These are phyloP conservation scores for Abelmoschus esculentus DNA, from an alignment of 345 rosid genomes.

Conservation along the genomic window DNA sequence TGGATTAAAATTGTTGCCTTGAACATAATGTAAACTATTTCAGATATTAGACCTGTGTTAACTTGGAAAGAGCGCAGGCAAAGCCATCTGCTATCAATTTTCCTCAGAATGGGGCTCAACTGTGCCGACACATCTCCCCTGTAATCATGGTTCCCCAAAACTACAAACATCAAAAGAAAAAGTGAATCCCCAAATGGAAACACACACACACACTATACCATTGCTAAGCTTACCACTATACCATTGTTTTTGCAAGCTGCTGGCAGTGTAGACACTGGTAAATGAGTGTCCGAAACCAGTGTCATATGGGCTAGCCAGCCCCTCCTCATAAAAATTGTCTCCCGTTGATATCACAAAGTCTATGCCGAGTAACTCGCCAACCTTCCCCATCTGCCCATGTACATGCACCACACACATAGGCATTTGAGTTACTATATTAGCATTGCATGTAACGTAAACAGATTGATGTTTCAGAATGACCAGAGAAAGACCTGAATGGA, in stretches of 20 bases:
- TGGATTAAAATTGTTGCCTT: not conserved
- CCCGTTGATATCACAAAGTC: conserved; percentile 44
- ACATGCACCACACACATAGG: not conserved
- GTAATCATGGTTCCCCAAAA: conserved; percentile 73
- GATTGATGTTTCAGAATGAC: not conserved
- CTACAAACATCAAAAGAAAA: conserved; percentile 19
- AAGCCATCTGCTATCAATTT: conserved; percentile 60
- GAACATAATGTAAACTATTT: not conserved
- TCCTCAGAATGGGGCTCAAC: conserved; percentile 42
- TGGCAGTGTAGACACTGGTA: conserved; percentile 46
- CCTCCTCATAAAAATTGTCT: conserved; percentile 33
- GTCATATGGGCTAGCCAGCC: conserved; percentile 43
- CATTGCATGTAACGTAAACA: not conserved
- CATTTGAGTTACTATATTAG: too few relatives aligned
- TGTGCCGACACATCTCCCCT: conserved; percentile 69
- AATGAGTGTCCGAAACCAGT: conserved; percentile 51
- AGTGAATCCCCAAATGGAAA: not conserved
- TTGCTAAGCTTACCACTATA: conserved; percentile 39
- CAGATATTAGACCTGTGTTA: conserved; percentile 27
- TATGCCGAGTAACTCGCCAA: conserved; percentile 47
- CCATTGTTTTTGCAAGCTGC: conserved; percentile 72
- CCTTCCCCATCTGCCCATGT: conserved; percentile 52
- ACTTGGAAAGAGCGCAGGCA: conserved; percentile 62
- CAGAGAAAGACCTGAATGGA: conserved; percentile 1
- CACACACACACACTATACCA: too few relatives aligned